These are phyloP conservation scores for Porpolomopsis calyptriformis DNA, from an alignment of 768 basidiomycete genomes.

Conservation along the genomic window DNA sequence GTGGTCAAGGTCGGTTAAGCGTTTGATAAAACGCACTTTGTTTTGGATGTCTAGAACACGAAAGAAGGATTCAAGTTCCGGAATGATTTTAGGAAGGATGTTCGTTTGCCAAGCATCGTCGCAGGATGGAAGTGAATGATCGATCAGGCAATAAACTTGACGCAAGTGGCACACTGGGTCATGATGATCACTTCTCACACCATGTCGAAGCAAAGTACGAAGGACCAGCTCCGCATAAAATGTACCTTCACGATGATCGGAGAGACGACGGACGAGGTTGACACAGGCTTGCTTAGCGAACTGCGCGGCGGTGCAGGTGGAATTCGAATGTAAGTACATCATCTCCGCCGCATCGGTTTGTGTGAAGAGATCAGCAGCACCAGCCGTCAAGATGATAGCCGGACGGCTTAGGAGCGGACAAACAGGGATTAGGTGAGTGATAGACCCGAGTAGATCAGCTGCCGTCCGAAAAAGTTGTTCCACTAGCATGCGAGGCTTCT, in stretches of 20 bases:
- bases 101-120: conserved; percentile 36
- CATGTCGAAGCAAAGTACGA: conserved; percentile 44
- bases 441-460: conserved; percentile 42
- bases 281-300: conserved; percentile 41
- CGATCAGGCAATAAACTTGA: conserved; percentile 47
- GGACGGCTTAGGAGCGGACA: conserved; percentile 44
- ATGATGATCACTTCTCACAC: conserved; percentile 23
- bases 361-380: conserved; percentile 44
- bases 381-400: conserved; percentile 32
- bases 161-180: conserved; percentile 51
- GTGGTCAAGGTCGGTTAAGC: conserved; percentile 47
- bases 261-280: conserved; percentile 35
- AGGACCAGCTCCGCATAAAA: conserved; percentile 43
- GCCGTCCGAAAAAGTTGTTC: conserved; percentile 46
- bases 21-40: conserved; percentile 41
- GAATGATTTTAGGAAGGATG: conserved; percentile 48
- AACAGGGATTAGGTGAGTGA: conserved; percentile 33
- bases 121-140: conserved; percentile 40
- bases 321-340: conserved; percentile 28
- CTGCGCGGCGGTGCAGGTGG: conserved; percentile 32
- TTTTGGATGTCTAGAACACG: conserved; percentile 45
- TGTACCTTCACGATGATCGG: conserved; percentile 24
- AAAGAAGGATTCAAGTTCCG: conserved; percentile 47
- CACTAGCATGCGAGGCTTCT: conserved; percentile 32
- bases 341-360: conserved; percentile 39